Conservation (phyloP, 164 flowering plant genomes). For the Kalanchoe fedtschenkoi region DNA sequence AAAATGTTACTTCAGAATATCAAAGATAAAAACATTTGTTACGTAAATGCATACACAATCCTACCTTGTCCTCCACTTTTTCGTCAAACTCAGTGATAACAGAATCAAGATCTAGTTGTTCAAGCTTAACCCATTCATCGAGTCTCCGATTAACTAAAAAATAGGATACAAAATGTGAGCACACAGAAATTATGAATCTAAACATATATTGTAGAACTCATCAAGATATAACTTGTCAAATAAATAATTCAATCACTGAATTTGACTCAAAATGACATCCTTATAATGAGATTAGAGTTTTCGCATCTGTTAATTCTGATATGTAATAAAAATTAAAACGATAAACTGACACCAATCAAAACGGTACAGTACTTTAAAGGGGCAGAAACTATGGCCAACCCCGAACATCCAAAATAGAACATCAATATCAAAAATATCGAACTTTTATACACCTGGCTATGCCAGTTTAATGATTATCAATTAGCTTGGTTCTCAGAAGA, state of each 20-base stretch:
- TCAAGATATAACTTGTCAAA: background rate
- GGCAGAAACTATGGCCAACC: too few species aligned
- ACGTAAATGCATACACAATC: background rate
- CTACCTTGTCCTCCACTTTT: constrained; percentile 96
- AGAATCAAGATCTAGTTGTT: constrained; percentile 92
- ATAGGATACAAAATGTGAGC: background rate
- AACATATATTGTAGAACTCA: background rate
- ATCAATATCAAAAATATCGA: too few species aligned
- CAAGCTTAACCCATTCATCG: constrained; percentile 96
- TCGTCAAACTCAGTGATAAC: constrained; percentile 91
- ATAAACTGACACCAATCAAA: too few species aligned
- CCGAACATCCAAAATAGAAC: too few species aligned
- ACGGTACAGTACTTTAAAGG: too few species aligned
- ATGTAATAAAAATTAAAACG: too few species aligned
- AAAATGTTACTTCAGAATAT: background rate
- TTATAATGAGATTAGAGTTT: too few species aligned
- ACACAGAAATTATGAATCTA: background rate
- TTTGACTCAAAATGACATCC: too few species aligned
- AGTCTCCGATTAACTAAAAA: constrained; percentile 81
- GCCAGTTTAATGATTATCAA: too few species aligned
- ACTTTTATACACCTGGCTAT: too few species aligned
- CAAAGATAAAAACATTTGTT: background rate
- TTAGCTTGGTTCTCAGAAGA: too few species aligned
- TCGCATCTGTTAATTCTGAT: too few species aligned
- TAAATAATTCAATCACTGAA: background rate